Evolutionary conservation across 2,329 filamentous ascomycete genomes (phyloP).

Genomic region (Aspergillus udagawae): DNA sequence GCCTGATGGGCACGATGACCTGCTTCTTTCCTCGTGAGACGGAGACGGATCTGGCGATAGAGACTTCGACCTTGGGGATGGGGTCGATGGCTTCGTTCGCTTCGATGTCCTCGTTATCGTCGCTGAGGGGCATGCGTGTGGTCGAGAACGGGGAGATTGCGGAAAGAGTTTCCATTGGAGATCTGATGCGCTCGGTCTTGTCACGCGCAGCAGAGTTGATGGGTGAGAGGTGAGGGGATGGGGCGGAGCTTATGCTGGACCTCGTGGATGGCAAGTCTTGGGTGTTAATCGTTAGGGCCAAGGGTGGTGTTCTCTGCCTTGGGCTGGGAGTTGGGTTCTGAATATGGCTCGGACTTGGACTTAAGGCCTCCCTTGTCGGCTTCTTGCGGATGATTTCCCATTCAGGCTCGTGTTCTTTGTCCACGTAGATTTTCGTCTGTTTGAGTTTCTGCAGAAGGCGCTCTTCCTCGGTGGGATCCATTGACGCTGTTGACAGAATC

Average conservation of each 20-base stretch:
- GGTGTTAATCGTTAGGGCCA: conserved; percentile 12
- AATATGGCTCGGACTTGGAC: not conserved
- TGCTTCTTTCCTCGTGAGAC: conserved; percentile 33
- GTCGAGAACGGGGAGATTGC: conserved; percentile 13
- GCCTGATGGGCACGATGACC: conserved; percentile 33
- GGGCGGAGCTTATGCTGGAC: conserved; percentile 5
- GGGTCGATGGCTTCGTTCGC: conserved; percentile 5
- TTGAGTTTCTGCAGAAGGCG: conserved; percentile 14
- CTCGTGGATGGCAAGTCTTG: conserved; percentile 10
- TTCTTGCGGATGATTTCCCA: conserved; percentile 22
- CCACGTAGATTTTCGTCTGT: conserved; percentile 12
- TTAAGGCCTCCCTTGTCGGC: not conserved
- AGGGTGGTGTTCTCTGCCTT: conserved; percentile 1
- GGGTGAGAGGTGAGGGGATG: conserved; percentile 15
- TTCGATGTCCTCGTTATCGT: conserved; percentile 9
- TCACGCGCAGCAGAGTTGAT: conserved; percentile 6
- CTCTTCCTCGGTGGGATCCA: conserved; percentile 12
- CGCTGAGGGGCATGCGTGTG: conserved; percentile 14
- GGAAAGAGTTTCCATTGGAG: conserved; percentile 11
- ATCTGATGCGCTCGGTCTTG: conserved; percentile 13
- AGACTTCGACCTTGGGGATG: conserved; percentile 29
- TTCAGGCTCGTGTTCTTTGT: conserved; percentile 15
- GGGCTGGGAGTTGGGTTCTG: not conserved
- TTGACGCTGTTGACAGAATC: conserved; percentile 13
- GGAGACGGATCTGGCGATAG: conserved; percentile 37